A percentile compares a stretch with the other conserved stretches of the same genome.
Evolutionary conservation across 129 eudicot species (phyloP).

Genomic region (Heracleum sosnowskyi): DNA sequence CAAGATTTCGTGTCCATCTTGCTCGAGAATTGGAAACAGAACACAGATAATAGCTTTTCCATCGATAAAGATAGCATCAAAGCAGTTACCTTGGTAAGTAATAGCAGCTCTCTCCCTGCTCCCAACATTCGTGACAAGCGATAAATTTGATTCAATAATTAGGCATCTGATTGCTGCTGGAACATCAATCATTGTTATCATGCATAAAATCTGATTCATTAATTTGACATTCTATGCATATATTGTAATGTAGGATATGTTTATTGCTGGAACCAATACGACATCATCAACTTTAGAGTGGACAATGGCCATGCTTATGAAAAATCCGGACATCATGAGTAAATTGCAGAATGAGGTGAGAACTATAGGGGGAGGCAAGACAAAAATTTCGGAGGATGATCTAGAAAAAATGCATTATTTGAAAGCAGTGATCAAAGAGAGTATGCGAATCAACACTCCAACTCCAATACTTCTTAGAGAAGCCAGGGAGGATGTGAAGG

Average conservation of each 20-base stretch:
- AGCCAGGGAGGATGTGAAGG: slow-evolving; percentile 33
- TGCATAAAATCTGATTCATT: too few relatives aligned
- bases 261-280: slow-evolving; percentile 42
- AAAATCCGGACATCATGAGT: slow-evolving; percentile 36
- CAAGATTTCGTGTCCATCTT: too few relatives aligned
- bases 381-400: slow-evolving; percentile 31
- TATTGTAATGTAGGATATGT: slow-evolving; percentile 26
- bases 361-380: slow-evolving; percentile 17
- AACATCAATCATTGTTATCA: too few relatives aligned
- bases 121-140: too few relatives aligned
- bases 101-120: neutral
- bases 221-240: too few relatives aligned
- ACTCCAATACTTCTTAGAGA: slow-evolving; percentile 37
- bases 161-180: too few relatives aligned
- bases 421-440: slow-evolving; percentile 51
- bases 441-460: slow-evolving; percentile 36
- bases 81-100: slow-evolving; percentile 30
- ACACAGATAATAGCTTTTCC: neutral
- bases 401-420: slow-evolving; percentile 44
- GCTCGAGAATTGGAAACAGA: slow-evolving; percentile 23
- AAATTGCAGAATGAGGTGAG: slow-evolving; percentile 36
- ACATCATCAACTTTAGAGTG: slow-evolving; percentile 36
- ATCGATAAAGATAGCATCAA: slow-evolving; percentile 29
- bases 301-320: slow-evolving; percentile 43
- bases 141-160: too few relatives aligned